phyloP scores from a whole-genome alignment of 2,329 filamentous ascomycete genomes.

The Sclerotinia glacialis region DNA sequence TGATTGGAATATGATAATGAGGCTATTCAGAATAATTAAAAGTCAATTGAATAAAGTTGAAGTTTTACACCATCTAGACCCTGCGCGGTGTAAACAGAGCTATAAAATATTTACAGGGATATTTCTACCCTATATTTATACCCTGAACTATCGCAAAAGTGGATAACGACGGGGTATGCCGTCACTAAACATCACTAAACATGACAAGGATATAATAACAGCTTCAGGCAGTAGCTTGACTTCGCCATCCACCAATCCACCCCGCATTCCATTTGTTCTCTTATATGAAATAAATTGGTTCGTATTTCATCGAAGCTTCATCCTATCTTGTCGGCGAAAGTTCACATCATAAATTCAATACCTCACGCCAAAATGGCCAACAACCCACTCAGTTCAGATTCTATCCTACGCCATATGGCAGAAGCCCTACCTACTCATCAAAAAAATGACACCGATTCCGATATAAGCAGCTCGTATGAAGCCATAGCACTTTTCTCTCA shows the following conservation, averaged over 20 bases:
- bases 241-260: slow-evolving; percentile 21
- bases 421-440: slow-evolving; percentile 57
- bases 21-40: neutral
- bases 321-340: neutral
- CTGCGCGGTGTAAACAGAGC: neutral
- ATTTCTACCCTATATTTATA: neutral
- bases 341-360: neutral
- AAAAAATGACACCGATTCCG: slow-evolving; percentile 54
- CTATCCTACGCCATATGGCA: slow-evolving; percentile 56
- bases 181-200: slow-evolving; percentile 14
- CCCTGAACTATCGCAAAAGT: neutral
- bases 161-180: slow-evolving; percentile 1
- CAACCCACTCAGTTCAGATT: slow-evolving; percentile 45
- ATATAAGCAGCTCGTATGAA: slow-evolving; percentile 71
- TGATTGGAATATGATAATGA: neutral
- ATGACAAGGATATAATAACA: neutral
- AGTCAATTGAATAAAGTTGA: slow-evolving; percentile 2
- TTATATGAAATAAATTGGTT: neutral
- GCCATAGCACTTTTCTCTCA: slow-evolving; percentile 81
- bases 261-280: slow-evolving; percentile 1
- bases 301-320: neutral
- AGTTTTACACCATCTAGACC: slow-evolving; percentile 11
- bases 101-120: slow-evolving; percentile 13
- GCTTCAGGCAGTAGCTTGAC: slow-evolving; percentile 15
- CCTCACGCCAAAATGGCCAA: slow-evolving; percentile 32